phyloP scores from a whole-genome alignment of 2,329 filamentous ascomycete genomes.

The Alternaria angustiovoidea region DNA sequence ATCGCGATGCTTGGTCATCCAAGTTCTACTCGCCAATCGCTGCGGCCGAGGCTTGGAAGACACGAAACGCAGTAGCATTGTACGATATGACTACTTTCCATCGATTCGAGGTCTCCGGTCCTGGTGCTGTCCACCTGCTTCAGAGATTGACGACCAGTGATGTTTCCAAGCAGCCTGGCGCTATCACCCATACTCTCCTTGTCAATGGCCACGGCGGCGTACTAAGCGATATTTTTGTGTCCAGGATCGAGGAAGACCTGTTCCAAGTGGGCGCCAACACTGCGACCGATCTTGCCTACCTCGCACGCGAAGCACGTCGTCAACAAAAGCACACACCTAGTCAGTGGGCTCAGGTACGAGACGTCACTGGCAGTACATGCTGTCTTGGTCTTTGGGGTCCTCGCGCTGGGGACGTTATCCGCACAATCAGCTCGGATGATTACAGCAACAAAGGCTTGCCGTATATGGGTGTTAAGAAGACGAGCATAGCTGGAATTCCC shows the following conservation, averaged over 20 bases:
- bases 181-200: conserved; percentile 65
- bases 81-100: conserved; percentile 70
- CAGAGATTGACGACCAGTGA: conserved; percentile 63
- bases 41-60: conserved; percentile 71
- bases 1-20: conserved; percentile 67
- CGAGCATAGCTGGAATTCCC: conserved; percentile 63
- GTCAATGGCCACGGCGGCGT: conserved; percentile 64
- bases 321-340: conserved; percentile 55
- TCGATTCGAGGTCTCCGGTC: conserved; percentile 65
- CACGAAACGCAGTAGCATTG: conserved; percentile 67
- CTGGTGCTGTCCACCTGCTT: conserved; percentile 64
- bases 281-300: conserved; percentile 63
- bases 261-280: conserved; percentile 68
- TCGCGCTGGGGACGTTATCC: conserved; percentile 61
- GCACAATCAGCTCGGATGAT: conserved; percentile 56
- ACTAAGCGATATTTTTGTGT: conserved; percentile 65
- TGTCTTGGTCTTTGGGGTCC: conserved; percentile 71
- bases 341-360: conserved; percentile 62
- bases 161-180: conserved; percentile 57
- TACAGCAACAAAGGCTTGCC: conserved; percentile 58
- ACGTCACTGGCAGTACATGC: conserved; percentile 68
- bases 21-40: conserved; percentile 66
- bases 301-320: conserved; percentile 61
- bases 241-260: conserved; percentile 58
- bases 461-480: conserved; percentile 60